Conservation (phyloP, 176 grass and related monocot species). For the Aegilops umbellulata region DNA sequence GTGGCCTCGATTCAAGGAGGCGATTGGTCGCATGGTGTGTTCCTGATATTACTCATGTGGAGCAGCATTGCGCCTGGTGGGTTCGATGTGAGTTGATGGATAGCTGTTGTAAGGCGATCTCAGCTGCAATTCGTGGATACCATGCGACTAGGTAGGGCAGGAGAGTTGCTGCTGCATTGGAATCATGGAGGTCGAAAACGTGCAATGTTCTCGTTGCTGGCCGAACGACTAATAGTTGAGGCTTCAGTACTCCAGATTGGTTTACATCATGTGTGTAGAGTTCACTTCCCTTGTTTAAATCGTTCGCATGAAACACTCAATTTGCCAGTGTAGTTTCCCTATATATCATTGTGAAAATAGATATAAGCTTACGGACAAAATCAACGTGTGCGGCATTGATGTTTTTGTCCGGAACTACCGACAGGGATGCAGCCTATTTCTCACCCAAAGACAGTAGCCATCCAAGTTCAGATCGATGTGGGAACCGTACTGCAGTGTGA, state of each 20-base stretch:
- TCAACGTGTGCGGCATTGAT: constrained; percentile 57
- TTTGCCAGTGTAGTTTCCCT: not conserved
- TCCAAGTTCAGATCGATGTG: constrained; percentile 24
- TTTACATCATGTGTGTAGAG: not conserved
- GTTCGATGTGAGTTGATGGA: not conserved
- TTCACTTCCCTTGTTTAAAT: not conserved
- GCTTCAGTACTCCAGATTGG: not conserved
- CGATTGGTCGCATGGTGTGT: constrained; percentile 2
- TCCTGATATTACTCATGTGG: not conserved
- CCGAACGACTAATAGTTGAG: not conserved
- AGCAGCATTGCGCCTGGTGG: not conserved
- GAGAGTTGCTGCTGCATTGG: not conserved
- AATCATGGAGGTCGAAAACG: not conserved
- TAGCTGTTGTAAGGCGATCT: not conserved
- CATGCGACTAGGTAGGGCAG: not conserved
- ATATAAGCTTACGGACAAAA: constrained; percentile 4
- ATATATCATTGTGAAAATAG: not conserved
- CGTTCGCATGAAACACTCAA: not conserved
- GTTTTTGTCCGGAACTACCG: constrained; percentile 46
- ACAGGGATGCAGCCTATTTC: constrained; percentile 63
- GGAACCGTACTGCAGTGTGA: not conserved
- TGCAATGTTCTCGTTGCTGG: not conserved
- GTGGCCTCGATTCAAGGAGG: not conserved
- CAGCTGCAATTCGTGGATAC: not conserved
- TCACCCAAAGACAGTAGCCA: constrained; percentile 9